Conservation (phyloP, 1,284 basidiomycete species). For the Leccinum fallax region DNA sequence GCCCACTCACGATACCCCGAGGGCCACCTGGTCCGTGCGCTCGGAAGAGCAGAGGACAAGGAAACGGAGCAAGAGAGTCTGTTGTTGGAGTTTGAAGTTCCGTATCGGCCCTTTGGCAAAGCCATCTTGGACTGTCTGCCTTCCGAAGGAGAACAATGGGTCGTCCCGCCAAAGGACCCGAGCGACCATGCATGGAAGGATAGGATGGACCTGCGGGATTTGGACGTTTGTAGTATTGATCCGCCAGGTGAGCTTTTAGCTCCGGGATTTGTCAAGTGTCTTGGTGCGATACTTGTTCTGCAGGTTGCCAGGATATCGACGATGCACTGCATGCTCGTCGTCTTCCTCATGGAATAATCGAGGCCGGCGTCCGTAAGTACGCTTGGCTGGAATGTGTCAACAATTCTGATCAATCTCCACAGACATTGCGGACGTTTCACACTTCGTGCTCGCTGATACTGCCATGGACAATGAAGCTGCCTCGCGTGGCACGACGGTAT, state of each 20-base stretch:
- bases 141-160: constrained; percentile 88
- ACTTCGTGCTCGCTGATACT: constrained; percentile 93
- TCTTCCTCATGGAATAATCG: constrained; percentile 93
- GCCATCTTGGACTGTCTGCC: constrained; percentile 94
- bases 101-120: constrained; percentile 95
- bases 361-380: constrained; percentile 94
- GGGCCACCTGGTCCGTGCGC: constrained; percentile 93
- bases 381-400: neutral
- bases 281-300: neutral
- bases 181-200: constrained; percentile 74
- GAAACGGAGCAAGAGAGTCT: constrained; percentile 97
- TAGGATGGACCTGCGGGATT: constrained; percentile 84
- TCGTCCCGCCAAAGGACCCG: constrained; percentile 80
- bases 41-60: constrained; percentile 92
- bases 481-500: constrained; percentile 95
- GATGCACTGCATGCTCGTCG: constrained; percentile 94
- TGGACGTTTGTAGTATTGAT: constrained; percentile 96
- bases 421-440: constrained; percentile 99
- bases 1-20: constrained; percentile 89
- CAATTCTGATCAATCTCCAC: neutral
- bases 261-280: no score
- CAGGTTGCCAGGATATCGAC: constrained; percentile 97
- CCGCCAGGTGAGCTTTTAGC: constrained; percentile 68
- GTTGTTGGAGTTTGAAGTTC: constrained; percentile 94
- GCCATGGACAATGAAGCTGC: constrained; percentile 98